These are phyloP conservation scores for Coniochaeta prunicola DNA, from an alignment of 2,329 filamentous ascomycete genomes.

Conservation along the genomic window DNA sequence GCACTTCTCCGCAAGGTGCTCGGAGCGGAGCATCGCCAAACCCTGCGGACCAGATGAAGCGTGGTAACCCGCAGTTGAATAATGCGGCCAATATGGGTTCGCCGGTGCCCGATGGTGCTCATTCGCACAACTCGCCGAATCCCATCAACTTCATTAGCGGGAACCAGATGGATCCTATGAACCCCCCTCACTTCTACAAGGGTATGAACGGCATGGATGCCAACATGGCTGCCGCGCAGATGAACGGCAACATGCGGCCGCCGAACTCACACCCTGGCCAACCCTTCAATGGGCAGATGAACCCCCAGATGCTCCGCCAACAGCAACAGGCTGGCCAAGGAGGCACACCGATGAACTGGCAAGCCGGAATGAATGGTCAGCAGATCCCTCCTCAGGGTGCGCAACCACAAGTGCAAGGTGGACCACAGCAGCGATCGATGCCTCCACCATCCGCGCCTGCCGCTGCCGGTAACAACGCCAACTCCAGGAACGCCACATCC, in stretches of 20 bases:
- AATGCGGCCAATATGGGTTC: constrained; percentile 58
- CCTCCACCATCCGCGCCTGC: constrained; percentile 57
- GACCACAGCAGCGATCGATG: constrained; percentile 67
- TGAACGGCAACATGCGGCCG: constrained; percentile 60
- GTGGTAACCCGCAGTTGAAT: constrained; percentile 67
- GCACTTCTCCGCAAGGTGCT: constrained; percentile 62
- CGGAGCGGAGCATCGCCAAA: constrained; percentile 69
- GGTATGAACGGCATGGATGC: constrained; percentile 43
- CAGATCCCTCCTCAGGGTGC: constrained; percentile 38
- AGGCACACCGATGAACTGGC: constrained; percentile 10
- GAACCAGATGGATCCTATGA: constrained; percentile 51
- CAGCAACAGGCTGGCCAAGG: constrained; percentile 27
- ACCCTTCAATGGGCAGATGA: constrained; percentile 51
- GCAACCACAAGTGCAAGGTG: constrained; percentile 50
- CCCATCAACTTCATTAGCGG: constrained; percentile 53
- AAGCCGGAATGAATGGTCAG: constrained; percentile 25
- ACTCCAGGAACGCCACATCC: constrained; percentile 48
- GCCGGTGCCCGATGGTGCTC: constrained; percentile 61
- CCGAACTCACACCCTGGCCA: constrained; percentile 60
- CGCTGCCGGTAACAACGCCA: constrained; percentile 31
- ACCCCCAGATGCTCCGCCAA: constrained; percentile 46
- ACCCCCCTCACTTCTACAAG: constrained; percentile 54
- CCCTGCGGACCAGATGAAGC: constrained; percentile 72
- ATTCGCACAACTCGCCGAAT: constrained; percentile 61
- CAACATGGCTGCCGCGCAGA: constrained; percentile 48